Evolutionary conservation across 1,284 basidiomycete species (phyloP).

Genomic region (Trichosporon asahii): DNA sequence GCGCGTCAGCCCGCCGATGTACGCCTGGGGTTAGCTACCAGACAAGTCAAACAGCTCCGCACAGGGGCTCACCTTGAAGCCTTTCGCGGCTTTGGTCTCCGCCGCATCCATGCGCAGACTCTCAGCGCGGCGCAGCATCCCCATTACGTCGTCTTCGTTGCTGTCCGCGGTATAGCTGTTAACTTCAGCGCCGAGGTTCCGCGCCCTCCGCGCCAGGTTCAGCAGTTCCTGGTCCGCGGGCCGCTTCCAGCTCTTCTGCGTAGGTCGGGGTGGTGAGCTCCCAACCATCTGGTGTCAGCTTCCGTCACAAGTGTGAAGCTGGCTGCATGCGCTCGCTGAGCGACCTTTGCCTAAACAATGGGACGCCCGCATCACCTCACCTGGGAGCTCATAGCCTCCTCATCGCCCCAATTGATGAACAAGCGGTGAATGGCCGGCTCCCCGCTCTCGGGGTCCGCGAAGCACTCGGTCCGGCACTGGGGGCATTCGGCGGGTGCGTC

Average conservation of each 20-base stretch:
- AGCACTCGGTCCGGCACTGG: slow-evolving; percentile 39
- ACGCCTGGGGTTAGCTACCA: slow-evolving; percentile 33
- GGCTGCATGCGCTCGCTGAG: too few relatives aligned
- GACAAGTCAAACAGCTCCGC: too few relatives aligned
- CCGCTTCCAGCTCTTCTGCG: not conserved
- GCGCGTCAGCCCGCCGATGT: slow-evolving; percentile 31
- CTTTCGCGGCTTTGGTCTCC: slow-evolving; percentile 30
- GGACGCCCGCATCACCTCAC: not conserved
- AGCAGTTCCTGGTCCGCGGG: slow-evolving; percentile 31
- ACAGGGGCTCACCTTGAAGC: slow-evolving; percentile 37
- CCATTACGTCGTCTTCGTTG: slow-evolving; percentile 29
- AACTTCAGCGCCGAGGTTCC: slow-evolving; percentile 28
- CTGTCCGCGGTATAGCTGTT: slow-evolving; percentile 25
- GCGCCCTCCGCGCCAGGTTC: slow-evolving; percentile 36
- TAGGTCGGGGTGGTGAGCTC: not conserved
- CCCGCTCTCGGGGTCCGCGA: slow-evolving; percentile 37
- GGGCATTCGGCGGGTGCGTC: slow-evolving; percentile 44
- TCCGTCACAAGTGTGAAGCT: too few relatives aligned
- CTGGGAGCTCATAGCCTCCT: slow-evolving; percentile 9
- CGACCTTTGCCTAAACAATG: too few relatives aligned
- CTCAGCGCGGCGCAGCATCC: slow-evolving; percentile 24
- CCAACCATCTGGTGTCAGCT: not conserved
- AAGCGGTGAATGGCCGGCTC: slow-evolving; percentile 36
- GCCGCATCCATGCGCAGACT: slow-evolving; percentile 26
- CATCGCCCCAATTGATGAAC: slow-evolving; percentile 36